Percentiles rank a stretch among this genome's conserved stretches.
Conservation (phyloP, 257 asterid genomes). For the Primulina huaijiensis region DNA sequence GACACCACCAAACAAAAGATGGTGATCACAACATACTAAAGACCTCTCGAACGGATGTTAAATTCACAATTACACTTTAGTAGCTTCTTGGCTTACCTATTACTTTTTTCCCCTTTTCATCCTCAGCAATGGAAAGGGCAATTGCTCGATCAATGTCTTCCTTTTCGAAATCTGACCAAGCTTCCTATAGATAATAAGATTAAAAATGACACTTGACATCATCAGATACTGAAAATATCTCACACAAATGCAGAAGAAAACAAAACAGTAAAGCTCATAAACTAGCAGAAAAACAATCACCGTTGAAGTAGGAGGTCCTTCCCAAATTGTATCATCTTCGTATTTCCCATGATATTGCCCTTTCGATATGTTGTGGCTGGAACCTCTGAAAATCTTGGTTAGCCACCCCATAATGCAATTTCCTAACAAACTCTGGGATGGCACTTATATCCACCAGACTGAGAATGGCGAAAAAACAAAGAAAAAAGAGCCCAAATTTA, state of each 20-base stretch:
- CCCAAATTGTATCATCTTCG: slow-evolving; percentile 60
- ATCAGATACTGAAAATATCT: slow-evolving; percentile 17
- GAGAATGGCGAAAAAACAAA: slow-evolving; percentile 14
- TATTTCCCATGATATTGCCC: slow-evolving; percentile 77
- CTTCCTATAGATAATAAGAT: slow-evolving; percentile 49
- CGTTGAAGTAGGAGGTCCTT: slow-evolving; percentile 53
- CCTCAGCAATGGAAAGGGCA: slow-evolving; percentile 78
- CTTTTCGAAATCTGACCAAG: slow-evolving; percentile 67
- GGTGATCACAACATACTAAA: background rate
- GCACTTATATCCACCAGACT: slow-evolving; percentile 35
- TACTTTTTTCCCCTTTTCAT: slow-evolving; percentile 71
- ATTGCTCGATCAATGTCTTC: slow-evolving; percentile 89
- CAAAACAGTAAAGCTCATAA: slow-evolving; percentile 6
- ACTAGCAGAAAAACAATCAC: slow-evolving; percentile 37
- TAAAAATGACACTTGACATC: slow-evolving; percentile 10
- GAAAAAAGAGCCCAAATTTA: slow-evolving; percentile 2
- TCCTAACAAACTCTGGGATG: slow-evolving; percentile 24
- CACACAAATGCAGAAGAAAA: slow-evolving; percentile 5
- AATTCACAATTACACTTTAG: slow-evolving; percentile 20
- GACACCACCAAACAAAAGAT: background rate
- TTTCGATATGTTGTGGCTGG: slow-evolving; percentile 54
- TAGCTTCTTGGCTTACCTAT: slow-evolving; percentile 52
- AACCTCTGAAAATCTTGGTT: slow-evolving; percentile 75
- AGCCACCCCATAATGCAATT: slow-evolving; percentile 68
- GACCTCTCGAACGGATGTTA: slow-evolving; percentile 21